Evolutionary conservation across 2,329 filamentous ascomycete genomes (phyloP).

Genomic region (Hypoxylon rubiginosum): DNA sequence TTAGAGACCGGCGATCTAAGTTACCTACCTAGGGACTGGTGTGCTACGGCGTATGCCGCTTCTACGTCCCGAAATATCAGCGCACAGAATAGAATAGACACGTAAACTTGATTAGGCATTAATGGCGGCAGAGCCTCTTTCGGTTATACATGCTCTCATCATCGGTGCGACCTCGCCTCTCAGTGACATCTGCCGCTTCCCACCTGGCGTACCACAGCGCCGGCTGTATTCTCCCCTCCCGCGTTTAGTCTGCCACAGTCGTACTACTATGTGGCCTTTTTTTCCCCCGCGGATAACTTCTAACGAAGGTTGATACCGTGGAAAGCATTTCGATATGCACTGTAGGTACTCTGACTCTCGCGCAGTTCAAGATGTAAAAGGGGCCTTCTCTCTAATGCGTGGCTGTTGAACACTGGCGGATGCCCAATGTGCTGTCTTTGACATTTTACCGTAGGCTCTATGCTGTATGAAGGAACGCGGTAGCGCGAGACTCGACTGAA

Average conservation of each 20-base stretch:
- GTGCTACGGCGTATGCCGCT: neutral
- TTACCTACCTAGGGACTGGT: neutral
- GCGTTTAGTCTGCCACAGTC: neutral
- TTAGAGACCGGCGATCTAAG: no score
- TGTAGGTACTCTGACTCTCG: neutral
- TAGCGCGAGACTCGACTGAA: no score
- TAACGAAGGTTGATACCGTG: neutral
- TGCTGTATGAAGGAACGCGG: no score
- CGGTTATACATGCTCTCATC: neutral
- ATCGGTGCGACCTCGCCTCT: slow-evolving; percentile 18
- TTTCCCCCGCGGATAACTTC: neutral
- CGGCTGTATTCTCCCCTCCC: slow-evolving; percentile 3
- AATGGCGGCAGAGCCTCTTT: slow-evolving; percentile 4
- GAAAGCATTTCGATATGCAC: neutral
- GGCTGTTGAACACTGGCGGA: neutral
- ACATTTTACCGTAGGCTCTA: no score
- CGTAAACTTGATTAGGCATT: neutral
- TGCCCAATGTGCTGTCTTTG: no score
- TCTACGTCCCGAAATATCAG: neutral
- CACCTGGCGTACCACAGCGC: slow-evolving; percentile 22
- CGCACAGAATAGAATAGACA: neutral
- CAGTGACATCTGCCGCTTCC: slow-evolving; percentile 35
- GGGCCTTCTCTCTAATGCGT: neutral
- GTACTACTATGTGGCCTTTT: neutral
- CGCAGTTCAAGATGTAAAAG: neutral